Evolutionary conservation across 2,329 filamentous ascomycete species (phyloP).

Genomic region (Colletotrichum eremochloae): DNA sequence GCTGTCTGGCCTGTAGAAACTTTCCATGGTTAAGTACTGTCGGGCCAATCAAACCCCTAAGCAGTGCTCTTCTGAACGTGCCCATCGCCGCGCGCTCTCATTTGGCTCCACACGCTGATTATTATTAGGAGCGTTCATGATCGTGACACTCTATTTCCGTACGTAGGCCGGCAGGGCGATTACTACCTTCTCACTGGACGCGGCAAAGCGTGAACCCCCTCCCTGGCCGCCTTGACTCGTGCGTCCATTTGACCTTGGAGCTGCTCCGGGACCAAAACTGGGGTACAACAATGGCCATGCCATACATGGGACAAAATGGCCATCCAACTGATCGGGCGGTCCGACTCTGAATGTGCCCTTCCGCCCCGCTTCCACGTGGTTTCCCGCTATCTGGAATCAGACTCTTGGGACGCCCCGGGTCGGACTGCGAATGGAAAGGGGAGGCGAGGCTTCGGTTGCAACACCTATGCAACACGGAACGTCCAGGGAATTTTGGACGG

Average conservation of each 20-base stretch:
- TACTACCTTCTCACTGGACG: not conserved
- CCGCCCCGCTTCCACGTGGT: slow-evolving; percentile 37
- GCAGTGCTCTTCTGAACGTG: slow-evolving; percentile 1
- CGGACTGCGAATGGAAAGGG: not conserved
- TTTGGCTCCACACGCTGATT: slow-evolving; percentile 17
- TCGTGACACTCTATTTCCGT: not conserved
- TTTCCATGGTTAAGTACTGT: slow-evolving; percentile 17
- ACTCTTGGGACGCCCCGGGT: slow-evolving; percentile 17
- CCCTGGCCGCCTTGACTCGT: slow-evolving; percentile 18
- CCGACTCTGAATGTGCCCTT: slow-evolving; percentile 19
- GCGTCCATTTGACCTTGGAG: slow-evolving; percentile 5
- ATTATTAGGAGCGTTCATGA: not conserved
- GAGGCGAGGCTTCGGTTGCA: not conserved
- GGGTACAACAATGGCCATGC: not conserved
- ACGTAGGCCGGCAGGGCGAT: not conserved
- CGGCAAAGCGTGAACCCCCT: not conserved
- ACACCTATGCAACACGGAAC: too few relatives aligned
- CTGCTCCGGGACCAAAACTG: not conserved
- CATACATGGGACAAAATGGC: slow-evolving; percentile 9
- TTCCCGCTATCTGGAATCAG: slow-evolving; percentile 25
- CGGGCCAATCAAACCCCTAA: slow-evolving; percentile 5
- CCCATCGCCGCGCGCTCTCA: slow-evolving; percentile 2
- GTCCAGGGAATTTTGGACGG: not conserved
- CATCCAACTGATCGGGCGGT: slow-evolving; percentile 6
- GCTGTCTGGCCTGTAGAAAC: slow-evolving; percentile 14